phyloP scores from a whole-genome alignment of 345 rosid genomes.

The Microthlaspi erraticum region DNA sequence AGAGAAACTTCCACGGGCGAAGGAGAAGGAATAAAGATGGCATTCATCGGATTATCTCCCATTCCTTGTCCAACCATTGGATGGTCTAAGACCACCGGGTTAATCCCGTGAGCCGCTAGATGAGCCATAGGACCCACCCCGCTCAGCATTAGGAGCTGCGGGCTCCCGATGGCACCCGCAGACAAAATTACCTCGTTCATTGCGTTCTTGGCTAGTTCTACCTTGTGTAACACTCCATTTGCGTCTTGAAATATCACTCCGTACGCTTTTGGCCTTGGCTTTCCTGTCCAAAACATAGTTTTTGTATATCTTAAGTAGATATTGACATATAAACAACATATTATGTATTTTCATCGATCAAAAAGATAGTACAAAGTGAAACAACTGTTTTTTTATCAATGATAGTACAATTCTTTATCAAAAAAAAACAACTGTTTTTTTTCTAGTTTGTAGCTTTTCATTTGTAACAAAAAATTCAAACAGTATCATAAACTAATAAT shows the following conservation, averaged over 20 bases:
- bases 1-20: slow-evolving; percentile 66
- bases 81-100: slow-evolving; percentile 54
- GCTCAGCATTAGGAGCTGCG: slow-evolving; percentile 79
- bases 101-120: slow-evolving; percentile 53
- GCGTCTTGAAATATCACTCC: slow-evolving; percentile 69
- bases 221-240: slow-evolving; percentile 55
- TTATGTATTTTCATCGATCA: too few species aligned
- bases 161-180: slow-evolving; percentile 89
- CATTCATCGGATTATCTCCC: slow-evolving; percentile 84
- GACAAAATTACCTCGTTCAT: slow-evolving; percentile 71
- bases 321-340: neutral
- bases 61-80: slow-evolving; percentile 82
- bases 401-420: too few species aligned
- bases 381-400: too few species aligned
- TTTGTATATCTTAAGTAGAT: neutral
- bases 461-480: too few species aligned
- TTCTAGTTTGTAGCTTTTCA: too few species aligned
- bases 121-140: slow-evolving; percentile 69
- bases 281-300: slow-evolving; percentile 38
- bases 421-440: too few species aligned
- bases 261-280: slow-evolving; percentile 59
- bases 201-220: slow-evolving; percentile 39
- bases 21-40: slow-evolving; percentile 65
- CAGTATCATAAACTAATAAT: too few species aligned
- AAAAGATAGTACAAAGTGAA: too few species aligned